phyloP scores from a whole-genome alignment of 208 protist species.

The Trypanosoma lewisi region DNA sequence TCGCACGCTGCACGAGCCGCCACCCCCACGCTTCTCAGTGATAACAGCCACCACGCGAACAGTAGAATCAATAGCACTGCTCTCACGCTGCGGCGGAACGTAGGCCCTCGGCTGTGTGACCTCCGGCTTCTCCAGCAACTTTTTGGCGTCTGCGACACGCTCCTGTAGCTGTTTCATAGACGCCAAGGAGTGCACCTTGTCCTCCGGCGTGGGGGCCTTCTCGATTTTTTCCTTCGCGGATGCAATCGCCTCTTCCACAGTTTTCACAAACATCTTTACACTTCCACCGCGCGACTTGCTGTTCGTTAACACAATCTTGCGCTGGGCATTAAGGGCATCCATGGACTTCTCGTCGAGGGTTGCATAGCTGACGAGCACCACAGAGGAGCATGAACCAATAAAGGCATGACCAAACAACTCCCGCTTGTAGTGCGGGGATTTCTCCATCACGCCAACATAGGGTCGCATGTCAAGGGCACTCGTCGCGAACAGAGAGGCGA shows the following conservation, averaged over 20 bases:
- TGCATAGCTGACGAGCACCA: constrained; percentile 34
- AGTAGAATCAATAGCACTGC: neutral
- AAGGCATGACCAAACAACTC: constrained; percentile 51
- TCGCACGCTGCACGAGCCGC: neutral
- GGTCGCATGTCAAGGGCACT: constrained; percentile 36
- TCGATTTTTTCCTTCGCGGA: constrained; percentile 27
- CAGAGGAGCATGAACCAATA: constrained; percentile 40
- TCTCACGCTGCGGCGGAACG: neutral
- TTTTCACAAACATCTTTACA: constrained; percentile 52
- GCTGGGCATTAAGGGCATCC: constrained; percentile 35
- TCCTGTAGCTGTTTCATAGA: constrained; percentile 36
- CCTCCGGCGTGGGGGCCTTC: constrained; percentile 24
- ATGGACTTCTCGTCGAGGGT: constrained; percentile 24
- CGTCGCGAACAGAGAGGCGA: constrained; percentile 47
- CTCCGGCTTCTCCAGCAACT: constrained; percentile 37
- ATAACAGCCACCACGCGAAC: constrained; percentile 41
- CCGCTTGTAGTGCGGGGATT: constrained; percentile 28
- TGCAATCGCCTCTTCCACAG: constrained; percentile 24
- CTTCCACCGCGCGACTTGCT: constrained; percentile 39
- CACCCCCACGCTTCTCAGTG: constrained; percentile 35
- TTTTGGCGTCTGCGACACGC: constrained; percentile 39
- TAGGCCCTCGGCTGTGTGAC: constrained; percentile 36
- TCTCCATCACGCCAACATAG: constrained; percentile 32
- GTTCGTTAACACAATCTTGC: constrained; percentile 27
- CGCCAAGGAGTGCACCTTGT: constrained; percentile 26